These are phyloP conservation scores for Chalaropsis ovoidea DNA, from an alignment of 2,329 filamentous ascomycete genomes.

Conservation along the genomic window DNA sequence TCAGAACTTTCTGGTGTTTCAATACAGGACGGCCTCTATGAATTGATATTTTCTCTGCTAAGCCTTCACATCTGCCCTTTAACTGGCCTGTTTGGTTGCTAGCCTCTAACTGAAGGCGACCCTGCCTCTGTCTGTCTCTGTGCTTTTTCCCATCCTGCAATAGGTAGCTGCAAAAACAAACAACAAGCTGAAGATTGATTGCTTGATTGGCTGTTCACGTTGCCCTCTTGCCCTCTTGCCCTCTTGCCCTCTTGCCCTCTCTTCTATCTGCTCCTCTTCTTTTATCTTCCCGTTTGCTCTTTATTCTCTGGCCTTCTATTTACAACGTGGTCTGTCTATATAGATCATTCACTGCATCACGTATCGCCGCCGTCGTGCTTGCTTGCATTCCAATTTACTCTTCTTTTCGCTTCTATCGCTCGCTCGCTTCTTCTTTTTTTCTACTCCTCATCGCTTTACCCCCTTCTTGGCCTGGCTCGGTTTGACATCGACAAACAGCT, in stretches of 20 bases:
- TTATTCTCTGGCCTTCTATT: not conserved
- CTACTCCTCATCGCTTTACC: not conserved
- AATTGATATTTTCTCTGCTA: conserved; percentile 9
- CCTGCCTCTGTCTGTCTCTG: not conserved
- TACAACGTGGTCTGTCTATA: not conserved
- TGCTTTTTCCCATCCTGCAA: conserved; percentile 4
- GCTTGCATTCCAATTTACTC: conserved; percentile 15
- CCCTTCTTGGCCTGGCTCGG: conserved; percentile 14
- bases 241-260: not conserved
- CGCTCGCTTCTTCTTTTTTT: conserved; percentile 16
- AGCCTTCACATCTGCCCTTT: not conserved
- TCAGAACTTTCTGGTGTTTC: conserved; percentile 13
- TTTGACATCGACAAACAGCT: conserved; percentile 21
- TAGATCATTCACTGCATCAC: not conserved
- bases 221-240: not conserved
- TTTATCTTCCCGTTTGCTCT: conserved; percentile 8
- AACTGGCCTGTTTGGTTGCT: not conserved
- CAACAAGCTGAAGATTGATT: conserved; percentile 10
- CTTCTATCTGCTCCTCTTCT: not conserved
- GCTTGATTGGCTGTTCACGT: not conserved
- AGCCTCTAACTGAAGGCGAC: not conserved
- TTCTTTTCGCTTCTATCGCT: conserved; percentile 17
- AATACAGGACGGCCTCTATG: not conserved
- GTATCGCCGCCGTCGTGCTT: not conserved
- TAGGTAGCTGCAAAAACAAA: conserved; percentile 11